Percentiles rank a stretch among this genome's conserved stretches.
Conservation (phyloP, 306 rosid genomes). For the Prunus mume region DNA sequence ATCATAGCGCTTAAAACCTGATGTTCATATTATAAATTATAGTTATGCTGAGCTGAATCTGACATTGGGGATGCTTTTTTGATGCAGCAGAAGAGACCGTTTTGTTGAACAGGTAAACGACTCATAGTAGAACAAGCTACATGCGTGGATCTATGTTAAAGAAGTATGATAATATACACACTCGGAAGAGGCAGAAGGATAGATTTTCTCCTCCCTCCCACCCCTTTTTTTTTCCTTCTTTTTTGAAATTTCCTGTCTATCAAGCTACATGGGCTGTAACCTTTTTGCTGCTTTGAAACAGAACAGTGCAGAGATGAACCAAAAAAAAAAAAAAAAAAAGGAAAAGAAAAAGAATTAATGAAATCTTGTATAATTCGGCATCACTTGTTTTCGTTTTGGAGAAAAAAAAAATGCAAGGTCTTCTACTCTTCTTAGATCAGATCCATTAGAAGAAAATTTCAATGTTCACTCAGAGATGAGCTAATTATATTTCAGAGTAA, state of each 20-base stretch:
- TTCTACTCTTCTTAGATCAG: not conserved
- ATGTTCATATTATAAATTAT: not conserved
- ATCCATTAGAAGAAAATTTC: not conserved
- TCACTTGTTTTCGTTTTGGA: not conserved
- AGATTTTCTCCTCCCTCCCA: not conserved
- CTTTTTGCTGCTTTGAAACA: conserved; percentile 7
- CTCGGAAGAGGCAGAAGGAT: not conserved
- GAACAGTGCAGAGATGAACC: conserved; percentile 7
- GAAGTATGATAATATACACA: not conserved
- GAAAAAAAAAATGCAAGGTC: not conserved
- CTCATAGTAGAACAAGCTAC: not conserved
- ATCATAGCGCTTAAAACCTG: too few species aligned
- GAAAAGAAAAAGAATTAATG: not conserved
- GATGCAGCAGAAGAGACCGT: conserved; percentile 57
- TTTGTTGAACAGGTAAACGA: conserved; percentile 41
- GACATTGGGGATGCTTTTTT: conserved; percentile 20
- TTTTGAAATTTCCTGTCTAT: not conserved
- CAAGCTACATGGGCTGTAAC: not conserved
- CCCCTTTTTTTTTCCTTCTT: not conserved
- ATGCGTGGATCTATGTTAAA: not conserved
- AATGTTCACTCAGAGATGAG: too few species aligned
- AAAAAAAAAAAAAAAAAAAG: not conserved
- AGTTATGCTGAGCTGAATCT: conserved; percentile 2
- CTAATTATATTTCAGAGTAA: too few species aligned
- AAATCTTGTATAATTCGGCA: conserved; percentile 9